Evolutionary conservation across 768 basidiomycete genomes (phyloP), one percentile per base, ranked within the genome.

Genomic region (Termitomyces heimii): DNA sequence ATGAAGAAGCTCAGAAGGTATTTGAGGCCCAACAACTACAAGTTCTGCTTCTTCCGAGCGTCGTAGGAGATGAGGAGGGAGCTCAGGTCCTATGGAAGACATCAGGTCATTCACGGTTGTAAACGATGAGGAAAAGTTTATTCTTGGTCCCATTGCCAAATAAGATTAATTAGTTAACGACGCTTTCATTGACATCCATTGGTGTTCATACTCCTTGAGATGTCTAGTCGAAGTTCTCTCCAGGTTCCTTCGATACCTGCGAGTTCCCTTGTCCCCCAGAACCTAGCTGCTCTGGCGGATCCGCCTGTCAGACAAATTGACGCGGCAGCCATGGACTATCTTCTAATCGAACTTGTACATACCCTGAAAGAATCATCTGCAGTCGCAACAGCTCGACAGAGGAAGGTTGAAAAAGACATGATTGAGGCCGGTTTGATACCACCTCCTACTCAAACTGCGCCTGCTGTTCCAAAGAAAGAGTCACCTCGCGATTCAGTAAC

Each of bases 281-380:
- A 62, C 31, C 74, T 89, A 4, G 71, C 80, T n/a, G 67, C 76
- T 2, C 75, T 90, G 16, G 82, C 88, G 1, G 87, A 91, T 58
- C 84, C 86, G 1, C 83, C 86, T 26, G 67, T 68, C 10, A 77
- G 78, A 29, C 75, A 82, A 42, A 77, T 90, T 55, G 88, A 92
- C 65, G 82, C 73, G 48, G 80, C 84, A 8, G 84, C 76, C 3
- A 85, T 90, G 82, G 91, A 93, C 65, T 95, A 94, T 72, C 85
- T 98, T 65, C 73, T 94, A 56, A 92, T 94, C 56, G 88, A 90
- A 68, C 77, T 88, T 54, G 86, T 92, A 58, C 78, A 83, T 64
- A 82, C 88, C 0, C 78, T 98, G 32, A 82, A 85, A 28, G 79
- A 78, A 34, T 94, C 93, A 3, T 79, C 94, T 4, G 79, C 79